Percentiles rank a stretch among this genome's conserved stretches.
phyloP scores from a whole-genome alignment of 768 basidiomycete species.

The Rhodosporidiobolus odoratus region DNA sequence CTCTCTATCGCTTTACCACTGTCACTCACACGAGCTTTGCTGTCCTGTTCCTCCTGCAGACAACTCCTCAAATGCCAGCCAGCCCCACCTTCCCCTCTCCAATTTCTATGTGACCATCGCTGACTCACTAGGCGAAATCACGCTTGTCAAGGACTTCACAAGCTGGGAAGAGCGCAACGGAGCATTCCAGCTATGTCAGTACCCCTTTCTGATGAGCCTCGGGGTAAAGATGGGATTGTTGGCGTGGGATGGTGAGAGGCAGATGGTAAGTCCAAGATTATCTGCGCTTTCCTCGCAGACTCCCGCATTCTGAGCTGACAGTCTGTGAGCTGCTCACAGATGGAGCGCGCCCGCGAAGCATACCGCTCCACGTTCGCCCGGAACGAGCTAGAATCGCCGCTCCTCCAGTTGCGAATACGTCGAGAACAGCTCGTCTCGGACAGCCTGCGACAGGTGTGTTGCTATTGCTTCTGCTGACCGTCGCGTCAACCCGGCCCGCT shows the following conservation, averaged over 20 bases:
- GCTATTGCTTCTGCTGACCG: neutral
- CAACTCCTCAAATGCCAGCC: neutral
- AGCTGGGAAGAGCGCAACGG: constrained; percentile 9
- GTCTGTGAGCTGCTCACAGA: neutral
- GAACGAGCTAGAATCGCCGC: neutral
- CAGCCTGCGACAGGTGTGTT: constrained; percentile 26
- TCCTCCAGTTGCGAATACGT: constrained; percentile 19
- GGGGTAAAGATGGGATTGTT: constrained; percentile 34
- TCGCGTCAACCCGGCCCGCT: neutral
- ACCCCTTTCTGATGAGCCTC: constrained; percentile 37
- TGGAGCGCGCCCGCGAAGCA: constrained; percentile 12
- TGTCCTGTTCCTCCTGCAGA: neutral
- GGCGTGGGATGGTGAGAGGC: constrained; percentile 25
- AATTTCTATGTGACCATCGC: constrained; percentile 28
- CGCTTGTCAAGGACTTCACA: constrained; percentile 14
- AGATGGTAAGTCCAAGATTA: constrained; percentile 18
- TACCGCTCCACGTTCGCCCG: neutral
- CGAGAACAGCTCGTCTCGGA: constrained; percentile 29
- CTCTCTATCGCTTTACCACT: neutral
- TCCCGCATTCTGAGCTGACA: neutral
- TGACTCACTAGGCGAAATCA: constrained; percentile 26
- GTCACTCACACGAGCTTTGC: neutral
- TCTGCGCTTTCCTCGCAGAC: too few species aligned
- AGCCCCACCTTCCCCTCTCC: neutral
- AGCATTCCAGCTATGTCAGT: constrained; percentile 32